phyloP scores from a whole-genome alignment of 1,284 basidiomycete genomes.

The Rhodotorula mucilaginosa region DNA sequence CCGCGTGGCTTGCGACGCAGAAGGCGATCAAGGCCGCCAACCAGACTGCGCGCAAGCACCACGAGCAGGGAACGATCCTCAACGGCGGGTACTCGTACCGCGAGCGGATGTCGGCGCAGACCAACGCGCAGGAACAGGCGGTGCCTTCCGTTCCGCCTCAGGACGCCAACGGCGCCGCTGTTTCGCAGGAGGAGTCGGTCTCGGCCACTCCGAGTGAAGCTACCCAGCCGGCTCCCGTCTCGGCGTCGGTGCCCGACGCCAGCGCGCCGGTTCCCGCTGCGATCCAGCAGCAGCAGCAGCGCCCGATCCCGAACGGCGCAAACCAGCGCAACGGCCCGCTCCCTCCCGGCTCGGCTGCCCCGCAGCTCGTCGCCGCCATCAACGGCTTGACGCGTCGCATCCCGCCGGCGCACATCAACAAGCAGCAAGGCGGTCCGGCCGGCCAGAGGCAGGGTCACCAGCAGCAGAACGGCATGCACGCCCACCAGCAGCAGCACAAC shows the following conservation, averaged over 20 bases:
- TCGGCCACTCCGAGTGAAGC: not conserved
- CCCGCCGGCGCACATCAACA: constrained; percentile 20
- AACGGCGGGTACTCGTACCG: constrained; percentile 26
- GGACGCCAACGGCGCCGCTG: not conserved
- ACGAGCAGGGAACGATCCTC: constrained; percentile 14
- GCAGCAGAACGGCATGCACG: not conserved
- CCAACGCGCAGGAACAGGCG: constrained; percentile 1
- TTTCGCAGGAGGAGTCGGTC: not conserved
- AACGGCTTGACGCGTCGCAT: constrained; percentile 36
- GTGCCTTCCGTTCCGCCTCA: not conserved
- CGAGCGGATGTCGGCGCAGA: constrained; percentile 10
- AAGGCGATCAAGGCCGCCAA: constrained; percentile 6
- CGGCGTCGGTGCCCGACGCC: not conserved
- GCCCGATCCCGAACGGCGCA: not conserved
- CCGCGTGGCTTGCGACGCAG: constrained; percentile 26
- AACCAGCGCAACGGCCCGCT: constrained; percentile 1
- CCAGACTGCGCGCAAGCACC: constrained; percentile 6
- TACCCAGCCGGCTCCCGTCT: not conserved
- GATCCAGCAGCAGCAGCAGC: constrained; percentile 7
- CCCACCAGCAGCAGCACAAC: not conserved
- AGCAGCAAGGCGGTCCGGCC: not conserved
- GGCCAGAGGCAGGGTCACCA: not conserved
- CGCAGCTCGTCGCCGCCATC: constrained; percentile 40
- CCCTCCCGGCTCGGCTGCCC: constrained; percentile 18
- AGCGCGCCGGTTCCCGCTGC: not conserved